Base-by-base conservation (phyloP, 805 yeast species). In the Kuraishia piskuri region DNA sequence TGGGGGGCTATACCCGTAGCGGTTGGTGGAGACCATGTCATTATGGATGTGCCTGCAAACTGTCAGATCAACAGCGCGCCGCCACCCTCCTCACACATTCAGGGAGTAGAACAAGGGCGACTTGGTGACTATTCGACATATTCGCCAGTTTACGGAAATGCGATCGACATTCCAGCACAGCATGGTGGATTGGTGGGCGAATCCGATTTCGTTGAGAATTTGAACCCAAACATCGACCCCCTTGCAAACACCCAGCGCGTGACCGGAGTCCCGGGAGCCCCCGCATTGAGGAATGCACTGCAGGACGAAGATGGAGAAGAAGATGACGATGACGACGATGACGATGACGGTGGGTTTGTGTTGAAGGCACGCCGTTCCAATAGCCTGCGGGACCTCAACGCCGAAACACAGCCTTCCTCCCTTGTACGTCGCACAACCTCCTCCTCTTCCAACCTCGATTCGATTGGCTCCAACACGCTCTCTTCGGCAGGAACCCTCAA, bases 31-130 rank as follows among this genome's bases (percentile, higher is more conserved):
- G 40, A 40, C 4, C 40, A 31, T 31, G 40, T 31, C 17, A 31
- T 31, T 7, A 31, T 56, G 54, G 74, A 71, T 62, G 65, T 70
- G 58, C 80, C 62, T 60, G 76, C 61, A 72, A 72, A 61, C 70
- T 80, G 66, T 51, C 71, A 67, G 55, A 55, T 68, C 36, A 66
- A 66, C 19, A 36, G 26, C 20, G 25, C 24, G 12, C 44, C 46
- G 21, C n/a, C n/a, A n/a, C n/a, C 3, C 40, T n/a, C 40, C 3
- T 31, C 40, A 3, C 40, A 31, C 40, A 7, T 25, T 25, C 31
- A 25, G 10, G 9, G 10, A 25, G 31, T 7, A 25, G 40, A 31
- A 31, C 40, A 31, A 31, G 40, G 40, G 14, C 7, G 14, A 31
- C 4, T 14, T 31, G 40, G 17, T 31, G 17, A 31, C 3, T 31